phyloP scores from a whole-genome alignment of 345 rosid species.

The Cochlearia excelsa region DNA sequence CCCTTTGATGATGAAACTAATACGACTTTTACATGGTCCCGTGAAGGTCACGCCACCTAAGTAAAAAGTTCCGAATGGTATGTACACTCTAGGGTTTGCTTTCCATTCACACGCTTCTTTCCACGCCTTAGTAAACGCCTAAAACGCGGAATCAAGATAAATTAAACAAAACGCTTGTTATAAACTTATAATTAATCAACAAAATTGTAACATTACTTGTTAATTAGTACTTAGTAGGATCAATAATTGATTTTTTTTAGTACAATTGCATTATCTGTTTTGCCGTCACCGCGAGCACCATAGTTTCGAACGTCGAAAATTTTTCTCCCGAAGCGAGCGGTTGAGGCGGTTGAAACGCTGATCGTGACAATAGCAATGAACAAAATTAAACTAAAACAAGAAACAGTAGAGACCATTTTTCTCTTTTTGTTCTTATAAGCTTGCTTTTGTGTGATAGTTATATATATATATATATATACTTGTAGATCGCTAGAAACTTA shows the following conservation, averaged over 20 bases:
- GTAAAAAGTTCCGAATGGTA: conserved; percentile 31
- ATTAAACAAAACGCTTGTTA: background rate
- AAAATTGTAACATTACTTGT: background rate
- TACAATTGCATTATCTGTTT: conserved; percentile 35
- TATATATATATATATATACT: conserved; percentile 6
- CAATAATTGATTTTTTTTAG: background rate
- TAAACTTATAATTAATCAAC: background rate
- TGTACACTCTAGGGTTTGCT: conserved; percentile 27
- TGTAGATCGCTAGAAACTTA: conserved; percentile 7
- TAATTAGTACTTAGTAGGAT: background rate
- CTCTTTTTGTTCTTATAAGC: conserved; percentile 1
- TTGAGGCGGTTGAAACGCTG: conserved; percentile 8
- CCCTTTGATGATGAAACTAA: conserved; percentile 34
- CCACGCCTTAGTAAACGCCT: conserved; percentile 38
- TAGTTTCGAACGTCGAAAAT: conserved; percentile 31
- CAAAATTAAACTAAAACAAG: conserved; percentile 5
- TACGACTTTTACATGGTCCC: conserved; percentile 30
- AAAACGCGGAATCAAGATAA: background rate
- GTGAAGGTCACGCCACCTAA: conserved; percentile 21
- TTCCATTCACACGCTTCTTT: conserved; percentile 31
- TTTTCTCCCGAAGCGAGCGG: background rate
- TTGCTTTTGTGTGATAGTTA: background rate
- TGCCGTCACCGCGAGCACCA: conserved; percentile 40
- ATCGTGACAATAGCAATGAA: conserved; percentile 4
- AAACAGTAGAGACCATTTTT: conserved; percentile 14